A percentile compares a stretch with the other conserved stretches of the same genome.
phyloP scores from a whole-genome alignment of 2,329 filamentous ascomycete species.

The Paecilomyces sp. region DNA sequence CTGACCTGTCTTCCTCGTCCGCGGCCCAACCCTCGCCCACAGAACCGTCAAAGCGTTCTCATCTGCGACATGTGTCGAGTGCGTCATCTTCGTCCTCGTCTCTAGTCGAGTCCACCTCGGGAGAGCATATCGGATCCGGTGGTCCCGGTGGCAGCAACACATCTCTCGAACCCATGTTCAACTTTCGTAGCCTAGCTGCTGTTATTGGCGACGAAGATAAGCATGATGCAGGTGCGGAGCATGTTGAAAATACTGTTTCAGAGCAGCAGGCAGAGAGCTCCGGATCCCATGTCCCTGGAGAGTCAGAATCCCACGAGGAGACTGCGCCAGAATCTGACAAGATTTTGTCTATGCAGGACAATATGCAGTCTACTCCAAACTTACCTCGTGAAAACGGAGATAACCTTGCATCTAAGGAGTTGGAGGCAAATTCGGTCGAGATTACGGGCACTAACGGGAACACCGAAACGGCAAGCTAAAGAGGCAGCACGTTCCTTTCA shows the following conservation, averaged over 20 bases:
- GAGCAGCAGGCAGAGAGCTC: constrained; percentile 15
- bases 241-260: constrained; percentile 28
- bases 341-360: constrained; percentile 2
- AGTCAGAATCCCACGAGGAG: constrained; percentile 11
- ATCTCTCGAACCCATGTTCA: constrained; percentile 73
- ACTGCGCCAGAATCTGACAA: constrained; percentile 5
- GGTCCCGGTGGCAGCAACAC: constrained; percentile 44
- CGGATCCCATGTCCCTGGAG: constrained; percentile 9
- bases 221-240: constrained; percentile 25
- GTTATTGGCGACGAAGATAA: constrained; percentile 66
- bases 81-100: constrained; percentile 80
- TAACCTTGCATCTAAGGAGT: constrained; percentile 24
- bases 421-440: constrained; percentile 30
- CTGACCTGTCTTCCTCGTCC: constrained; percentile 19
- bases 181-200: constrained; percentile 79
- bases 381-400: constrained; percentile 9
- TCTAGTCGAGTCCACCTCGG: constrained; percentile 53
- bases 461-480: constrained; percentile 21
- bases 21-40: constrained; percentile 37
- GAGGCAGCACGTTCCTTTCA: background rate
- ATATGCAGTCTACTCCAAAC: constrained; percentile 1
- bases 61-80: constrained; percentile 77
- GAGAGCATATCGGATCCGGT: constrained; percentile 38
- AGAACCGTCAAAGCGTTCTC: constrained; percentile 57
- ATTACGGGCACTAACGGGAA: constrained; percentile 18